phyloP scores from a whole-genome alignment of 2,329 filamentous ascomycete species.

The Xylariomycetidae sp. region DNA sequence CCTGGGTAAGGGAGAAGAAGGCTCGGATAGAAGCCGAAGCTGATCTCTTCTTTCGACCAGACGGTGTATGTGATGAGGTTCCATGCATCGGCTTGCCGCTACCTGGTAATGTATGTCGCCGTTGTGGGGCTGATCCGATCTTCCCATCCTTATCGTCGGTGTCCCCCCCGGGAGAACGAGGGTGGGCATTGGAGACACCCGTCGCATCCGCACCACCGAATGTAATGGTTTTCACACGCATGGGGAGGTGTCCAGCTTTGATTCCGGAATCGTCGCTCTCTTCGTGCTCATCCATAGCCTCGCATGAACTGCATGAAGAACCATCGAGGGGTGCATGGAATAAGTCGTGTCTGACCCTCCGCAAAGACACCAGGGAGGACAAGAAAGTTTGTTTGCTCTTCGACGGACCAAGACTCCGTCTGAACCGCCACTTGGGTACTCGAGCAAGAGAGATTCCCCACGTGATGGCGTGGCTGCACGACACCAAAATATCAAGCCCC shows the following conservation, averaged over 20 bases:
- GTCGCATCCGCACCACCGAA: conserved; percentile 10
- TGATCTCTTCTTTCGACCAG: conserved; percentile 61
- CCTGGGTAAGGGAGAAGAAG: conserved; percentile 75
- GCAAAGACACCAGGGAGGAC: conserved; percentile 40
- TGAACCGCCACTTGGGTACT: conserved; percentile 88
- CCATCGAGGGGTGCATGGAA: conserved; percentile 26
- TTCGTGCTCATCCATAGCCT: conserved; percentile 25
- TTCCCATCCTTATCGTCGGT: conserved; percentile 9
- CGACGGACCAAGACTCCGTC: conserved; percentile 41
- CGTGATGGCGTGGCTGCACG: conserved; percentile 68
- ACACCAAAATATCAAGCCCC: conserved; percentile 69
- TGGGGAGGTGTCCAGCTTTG: conserved; percentile 6
- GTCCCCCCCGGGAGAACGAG: conserved; percentile 6
- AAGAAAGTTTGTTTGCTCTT: conserved; percentile 31
- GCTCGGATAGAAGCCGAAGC: conserved; percentile 62
- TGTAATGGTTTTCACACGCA: conserved; percentile 14
- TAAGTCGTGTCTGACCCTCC: conserved; percentile 39
- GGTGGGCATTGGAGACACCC: neutral
- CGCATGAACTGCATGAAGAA: conserved; percentile 28
- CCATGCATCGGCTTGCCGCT: conserved; percentile 29
- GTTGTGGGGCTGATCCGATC: conserved; percentile 11
- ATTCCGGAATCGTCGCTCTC: conserved; percentile 18
- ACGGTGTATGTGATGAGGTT: conserved; percentile 50
- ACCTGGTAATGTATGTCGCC: conserved; percentile 52
- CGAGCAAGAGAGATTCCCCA: conserved; percentile 84